Conservation (phyloP, 352 stramenopile genomes). For the Elongisporangium senticosum region DNA sequence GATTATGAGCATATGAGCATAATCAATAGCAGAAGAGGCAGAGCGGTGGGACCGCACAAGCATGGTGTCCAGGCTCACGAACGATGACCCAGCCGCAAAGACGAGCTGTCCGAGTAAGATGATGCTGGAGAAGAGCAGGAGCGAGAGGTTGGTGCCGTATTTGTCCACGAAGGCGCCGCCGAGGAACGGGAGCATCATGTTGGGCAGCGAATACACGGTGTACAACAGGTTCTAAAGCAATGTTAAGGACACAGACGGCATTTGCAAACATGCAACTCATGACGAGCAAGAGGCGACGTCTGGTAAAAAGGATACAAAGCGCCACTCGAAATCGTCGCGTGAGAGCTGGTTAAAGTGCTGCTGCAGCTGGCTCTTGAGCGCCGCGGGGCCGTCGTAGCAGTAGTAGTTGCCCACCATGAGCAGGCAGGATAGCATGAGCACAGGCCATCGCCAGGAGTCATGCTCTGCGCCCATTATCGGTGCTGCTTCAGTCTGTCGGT, state of each 20-base stretch:
- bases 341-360: slow-evolving; percentile 74
- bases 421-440: slow-evolving; percentile 83
- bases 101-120: slow-evolving; percentile 32
- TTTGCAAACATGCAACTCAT: neutral
- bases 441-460: slow-evolving; percentile 53
- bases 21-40: slow-evolving; percentile 1
- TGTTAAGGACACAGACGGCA: neutral
- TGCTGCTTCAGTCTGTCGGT: neutral
- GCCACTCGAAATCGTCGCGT: slow-evolving; percentile 75
- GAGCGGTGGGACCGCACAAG: slow-evolving; percentile 3
- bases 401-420: slow-evolving; percentile 91
- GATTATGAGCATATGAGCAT: slow-evolving; percentile 18
- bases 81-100: slow-evolving; percentile 29
- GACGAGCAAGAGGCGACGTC: no score
- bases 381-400: slow-evolving; percentile 87
- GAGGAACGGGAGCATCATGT: slow-evolving; percentile 65
- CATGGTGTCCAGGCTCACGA: slow-evolving; percentile 12
- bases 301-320: slow-evolving; percentile 40
- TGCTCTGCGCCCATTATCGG: neutral
- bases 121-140: slow-evolving; percentile 19
- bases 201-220: slow-evolving; percentile 59
- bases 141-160: slow-evolving; percentile 27
- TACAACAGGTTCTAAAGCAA: slow-evolving; percentile 44
- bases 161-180: slow-evolving; percentile 53
- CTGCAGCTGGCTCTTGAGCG: slow-evolving; percentile 84